These are phyloP conservation scores for Coniochaeta prunicola DNA, from an alignment of 2,329 filamentous ascomycete genomes.

Conservation along the genomic window DNA sequence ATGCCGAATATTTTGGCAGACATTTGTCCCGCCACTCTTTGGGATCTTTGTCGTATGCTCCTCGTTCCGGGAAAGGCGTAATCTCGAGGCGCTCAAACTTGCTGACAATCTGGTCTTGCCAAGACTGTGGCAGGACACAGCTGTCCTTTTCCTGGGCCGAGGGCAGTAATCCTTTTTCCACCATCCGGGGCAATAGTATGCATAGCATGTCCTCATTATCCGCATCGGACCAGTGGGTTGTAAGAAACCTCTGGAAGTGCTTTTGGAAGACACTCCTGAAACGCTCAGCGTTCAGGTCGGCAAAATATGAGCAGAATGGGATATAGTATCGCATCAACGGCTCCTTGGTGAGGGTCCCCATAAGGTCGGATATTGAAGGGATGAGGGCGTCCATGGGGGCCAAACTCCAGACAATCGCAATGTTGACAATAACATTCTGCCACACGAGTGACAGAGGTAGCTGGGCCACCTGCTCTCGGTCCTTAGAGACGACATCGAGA, in stretches of 20 bases:
- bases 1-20: constrained; percentile 59
- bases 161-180: constrained; percentile 47
- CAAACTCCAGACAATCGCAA: constrained; percentile 63
- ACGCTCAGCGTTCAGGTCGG: constrained; percentile 62
- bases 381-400: constrained; percentile 76
- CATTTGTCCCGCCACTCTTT: constrained; percentile 56
- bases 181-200: constrained; percentile 60
- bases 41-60: constrained; percentile 54
- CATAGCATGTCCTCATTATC: constrained; percentile 62
- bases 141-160: constrained; percentile 42
- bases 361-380: constrained; percentile 58
- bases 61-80: constrained; percentile 57
- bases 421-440: constrained; percentile 48
- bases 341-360: constrained; percentile 57
- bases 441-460: constrained; percentile 40
- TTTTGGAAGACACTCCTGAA: constrained; percentile 75
- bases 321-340: constrained; percentile 68
- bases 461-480: constrained; percentile 24
- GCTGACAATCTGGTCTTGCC: constrained; percentile 66
- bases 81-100: constrained; percentile 61
- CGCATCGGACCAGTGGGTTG: constrained; percentile 62
- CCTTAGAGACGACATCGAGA: constrained; percentile 39
- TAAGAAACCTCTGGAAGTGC: constrained; percentile 78
- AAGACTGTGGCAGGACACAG: constrained; percentile 54
- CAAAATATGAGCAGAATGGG: constrained; percentile 75